Evolutionary conservation across 1,284 basidiomycete genomes (phyloP).

Genomic region (Papiliotrema laurentii): DNA sequence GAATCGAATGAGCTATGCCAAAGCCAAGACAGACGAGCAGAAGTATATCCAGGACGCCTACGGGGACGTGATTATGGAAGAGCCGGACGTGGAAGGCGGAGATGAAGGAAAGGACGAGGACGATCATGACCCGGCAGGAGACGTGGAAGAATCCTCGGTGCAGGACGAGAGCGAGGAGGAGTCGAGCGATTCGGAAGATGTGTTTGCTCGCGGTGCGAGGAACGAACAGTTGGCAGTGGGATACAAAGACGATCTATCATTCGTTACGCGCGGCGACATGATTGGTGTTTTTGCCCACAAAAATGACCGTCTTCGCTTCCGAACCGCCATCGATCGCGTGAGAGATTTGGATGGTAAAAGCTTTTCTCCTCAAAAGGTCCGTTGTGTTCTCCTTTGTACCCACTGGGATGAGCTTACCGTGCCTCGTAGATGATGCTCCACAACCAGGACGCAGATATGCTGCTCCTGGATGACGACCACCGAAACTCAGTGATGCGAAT

Average conservation of each 20-base stretch:
- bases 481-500: slow-evolving; percentile 84
- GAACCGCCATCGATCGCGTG: slow-evolving; percentile 82
- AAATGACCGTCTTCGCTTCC: slow-evolving; percentile 77
- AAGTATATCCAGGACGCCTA: slow-evolving; percentile 61
- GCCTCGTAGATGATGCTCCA: slow-evolving; percentile 85
- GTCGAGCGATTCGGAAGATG: slow-evolving; percentile 46
- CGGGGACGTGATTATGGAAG: slow-evolving; percentile 78
- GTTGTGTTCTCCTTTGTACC: slow-evolving; percentile 12
- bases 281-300: slow-evolving; percentile 95
- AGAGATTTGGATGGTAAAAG: slow-evolving; percentile 73
- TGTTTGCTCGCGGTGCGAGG: slow-evolving; percentile 56
- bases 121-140: slow-evolving; percentile 65
- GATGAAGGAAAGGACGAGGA: slow-evolving; percentile 50
- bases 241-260: slow-evolving; percentile 93
- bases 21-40: slow-evolving; percentile 72
- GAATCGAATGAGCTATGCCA: slow-evolving; percentile 70
- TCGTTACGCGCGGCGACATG: slow-evolving; percentile 90
- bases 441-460: slow-evolving; percentile 94
- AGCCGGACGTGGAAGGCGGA: slow-evolving; percentile 49
- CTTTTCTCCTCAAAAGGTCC: slow-evolving; percentile 81
- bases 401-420: background rate
- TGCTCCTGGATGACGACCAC: slow-evolving; percentile 80
- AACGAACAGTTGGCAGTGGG: slow-evolving; percentile 93
- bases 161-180: slow-evolving; percentile 68
- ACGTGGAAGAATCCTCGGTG: slow-evolving; percentile 30